Evolutionary conservation across 352 stramenopile species (phyloP).

Genomic region (Phytophthora quininea): DNA sequence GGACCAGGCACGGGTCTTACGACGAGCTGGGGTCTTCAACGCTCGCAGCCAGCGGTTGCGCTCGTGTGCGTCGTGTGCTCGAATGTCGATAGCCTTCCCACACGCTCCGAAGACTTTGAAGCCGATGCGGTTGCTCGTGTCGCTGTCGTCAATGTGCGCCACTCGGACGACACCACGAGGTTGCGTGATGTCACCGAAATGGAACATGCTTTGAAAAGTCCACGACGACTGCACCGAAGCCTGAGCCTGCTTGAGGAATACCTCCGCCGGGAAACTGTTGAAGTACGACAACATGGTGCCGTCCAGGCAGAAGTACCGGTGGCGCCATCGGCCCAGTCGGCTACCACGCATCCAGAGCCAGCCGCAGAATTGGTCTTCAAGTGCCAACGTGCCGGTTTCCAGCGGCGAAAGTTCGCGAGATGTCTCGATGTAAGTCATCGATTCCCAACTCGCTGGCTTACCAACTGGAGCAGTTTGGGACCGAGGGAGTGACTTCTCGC

Average conservation of each 20-base stretch:
- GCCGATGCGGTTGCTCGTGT: conserved; percentile 51
- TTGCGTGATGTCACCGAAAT: conserved; percentile 59
- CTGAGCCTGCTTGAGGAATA: conserved; percentile 69
- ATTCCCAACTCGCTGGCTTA: conserved; percentile 32
- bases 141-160: conserved; percentile 70
- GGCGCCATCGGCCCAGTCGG: conserved; percentile 66
- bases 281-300: conserved; percentile 76
- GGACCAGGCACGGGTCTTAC: conserved; percentile 72
- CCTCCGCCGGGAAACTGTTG: conserved; percentile 70
- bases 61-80: conserved; percentile 60
- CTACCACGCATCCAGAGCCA: conserved; percentile 83
- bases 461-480: conserved; percentile 20
- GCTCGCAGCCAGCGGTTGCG: conserved; percentile 72
- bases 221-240: conserved; percentile 27
- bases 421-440: conserved; percentile 37
- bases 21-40: conserved; percentile 63
- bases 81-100: conserved; percentile 74
- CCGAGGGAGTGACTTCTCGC: conserved; percentile 23
- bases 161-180: conserved; percentile 73
- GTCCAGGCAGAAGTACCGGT: conserved; percentile 79
- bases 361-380: conserved; percentile 80
- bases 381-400: conserved; percentile 43
- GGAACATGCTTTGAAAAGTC: conserved; percentile 39
- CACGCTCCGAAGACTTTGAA: conserved; percentile 78
- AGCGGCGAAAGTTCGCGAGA: conserved; percentile 47